Conservation (phyloP, 2,329 filamentous ascomycete species). For the Verticillium klebahnii region DNA sequence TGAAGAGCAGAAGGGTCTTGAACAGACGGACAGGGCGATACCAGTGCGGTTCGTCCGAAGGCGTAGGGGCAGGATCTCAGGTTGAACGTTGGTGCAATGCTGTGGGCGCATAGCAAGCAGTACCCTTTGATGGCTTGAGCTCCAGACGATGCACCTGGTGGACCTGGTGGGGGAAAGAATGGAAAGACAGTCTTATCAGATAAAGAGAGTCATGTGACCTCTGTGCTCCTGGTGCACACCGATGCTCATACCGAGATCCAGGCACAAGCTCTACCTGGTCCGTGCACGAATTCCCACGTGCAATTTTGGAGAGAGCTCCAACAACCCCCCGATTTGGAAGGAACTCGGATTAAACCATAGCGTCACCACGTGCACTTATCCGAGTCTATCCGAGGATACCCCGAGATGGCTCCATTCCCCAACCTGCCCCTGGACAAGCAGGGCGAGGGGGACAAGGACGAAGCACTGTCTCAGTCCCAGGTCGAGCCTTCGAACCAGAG, state of each 20-base stretch:
- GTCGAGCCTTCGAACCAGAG: background rate
- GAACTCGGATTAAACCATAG: background rate
- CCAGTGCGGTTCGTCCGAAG: background rate
- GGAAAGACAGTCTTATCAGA: background rate
- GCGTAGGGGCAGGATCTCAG: background rate
- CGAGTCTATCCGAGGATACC: background rate
- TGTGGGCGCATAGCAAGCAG: background rate
- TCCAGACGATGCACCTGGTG: background rate
- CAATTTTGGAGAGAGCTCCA: no score
- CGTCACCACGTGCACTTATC: background rate
- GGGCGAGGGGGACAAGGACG: background rate
- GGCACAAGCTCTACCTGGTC: background rate
- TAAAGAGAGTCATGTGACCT: background rate
- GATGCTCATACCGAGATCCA: background rate
- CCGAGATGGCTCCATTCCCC: background rate
- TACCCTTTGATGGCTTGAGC: background rate
- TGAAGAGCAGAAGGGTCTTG: background rate
- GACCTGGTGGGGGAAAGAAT: background rate
- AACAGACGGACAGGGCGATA: background rate
- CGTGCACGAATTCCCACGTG: background rate
- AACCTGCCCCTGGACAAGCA: background rate
- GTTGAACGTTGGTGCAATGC: background rate
- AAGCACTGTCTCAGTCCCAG: background rate
- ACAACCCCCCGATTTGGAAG: background rate
- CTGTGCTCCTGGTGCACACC: background rate